These are phyloP conservation scores for Phanerodontia chrysosporium DNA, from an alignment of 768 basidiomycete genomes.

Conservation along the genomic window DNA sequence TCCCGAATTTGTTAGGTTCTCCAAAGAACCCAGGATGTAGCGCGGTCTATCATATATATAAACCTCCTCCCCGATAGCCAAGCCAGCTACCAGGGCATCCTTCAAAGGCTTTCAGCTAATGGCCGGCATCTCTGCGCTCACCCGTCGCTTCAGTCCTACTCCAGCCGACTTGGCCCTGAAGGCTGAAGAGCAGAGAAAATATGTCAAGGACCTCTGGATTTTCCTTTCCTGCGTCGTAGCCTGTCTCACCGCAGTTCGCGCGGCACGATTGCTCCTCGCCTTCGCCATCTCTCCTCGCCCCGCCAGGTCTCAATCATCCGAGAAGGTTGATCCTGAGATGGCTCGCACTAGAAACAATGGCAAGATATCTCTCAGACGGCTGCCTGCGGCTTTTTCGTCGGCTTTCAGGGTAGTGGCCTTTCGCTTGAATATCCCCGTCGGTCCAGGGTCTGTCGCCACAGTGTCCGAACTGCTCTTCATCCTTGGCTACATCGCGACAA, in stretches of 20 bases:
- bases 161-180: constrained; percentile 32
- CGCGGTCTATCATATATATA: neutral
- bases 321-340: constrained; percentile 14
- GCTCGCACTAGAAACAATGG: constrained; percentile 15
- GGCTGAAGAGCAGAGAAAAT: constrained; percentile 31
- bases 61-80: neutral
- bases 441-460: constrained; percentile 31
- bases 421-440: constrained; percentile 44
- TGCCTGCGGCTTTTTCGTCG: constrained; percentile 36
- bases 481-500: constrained; percentile 39
- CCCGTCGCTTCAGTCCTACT: constrained; percentile 21
- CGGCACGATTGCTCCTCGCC: constrained; percentile 5
- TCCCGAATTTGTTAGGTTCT: neutral
- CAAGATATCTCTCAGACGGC: constrained; percentile 25
- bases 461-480: constrained; percentile 45
- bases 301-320: neutral
- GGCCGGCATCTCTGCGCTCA: constrained; percentile 8
- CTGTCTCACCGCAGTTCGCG: constrained; percentile 32
- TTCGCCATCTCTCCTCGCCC: constrained; percentile 4
- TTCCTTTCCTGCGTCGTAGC: constrained; percentile 35
- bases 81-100: neutral
- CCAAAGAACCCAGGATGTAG: neutral
- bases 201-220: constrained; percentile 39
- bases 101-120: neutral
- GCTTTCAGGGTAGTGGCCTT: constrained; percentile 47